Base-by-base conservation (phyloP, 805 yeast genomes). In the Starmerella potacharoeniae region DNA sequence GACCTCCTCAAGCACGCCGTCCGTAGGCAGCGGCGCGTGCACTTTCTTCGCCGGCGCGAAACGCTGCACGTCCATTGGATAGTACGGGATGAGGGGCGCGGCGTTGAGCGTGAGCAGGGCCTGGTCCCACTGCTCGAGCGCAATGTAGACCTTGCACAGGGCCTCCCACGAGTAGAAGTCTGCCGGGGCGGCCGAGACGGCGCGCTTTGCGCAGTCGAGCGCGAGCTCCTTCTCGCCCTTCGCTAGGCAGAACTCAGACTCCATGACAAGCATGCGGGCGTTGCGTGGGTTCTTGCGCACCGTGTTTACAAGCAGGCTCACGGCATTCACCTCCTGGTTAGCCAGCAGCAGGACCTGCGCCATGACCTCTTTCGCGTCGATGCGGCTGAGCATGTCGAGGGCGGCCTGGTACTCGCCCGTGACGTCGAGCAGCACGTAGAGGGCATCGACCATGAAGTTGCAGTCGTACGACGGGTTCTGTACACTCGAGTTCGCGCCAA, bases 391-490 rank as follows among this genome's bases (percentile, higher is more conserved):
- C 33, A 83, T 74, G 57, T 76, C 81, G 36, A 84, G 65, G 0
- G 83, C 95, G 37, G 75, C 73, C 39, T 76, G 81, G 65, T 73
- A 87, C 60, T 74, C 68, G 47, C 84, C 85, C 0, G 95, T 84
- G 54, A 86, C 67, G 61, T 81, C 75, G 36, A 85, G 73, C 52
- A 79, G 78, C 62, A 75, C 77, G 60, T 86, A 66, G 59, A 88
- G 83, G 0, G 89, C 85, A 65, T 86, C 90, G 28, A 85, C 84
- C 55, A 88, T 73, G 66, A 82, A 82, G 68, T 88, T 88, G 55
- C 78, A 73, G 29, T 79, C 73, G 37, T 76, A 63, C 2, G 84
- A 78, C 6, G 96, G 82, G 42, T 75, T 77, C 60, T 88, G 95
- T 34, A 81, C 75, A 56, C 82, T 86, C 41, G 85, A 78, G 13